A percentile compares a stretch with the other conserved stretches of the same genome.
Evolutionary conservation across 2,329 filamentous ascomycete species (phyloP).

Genomic region (Aspergillus sp.): DNA sequence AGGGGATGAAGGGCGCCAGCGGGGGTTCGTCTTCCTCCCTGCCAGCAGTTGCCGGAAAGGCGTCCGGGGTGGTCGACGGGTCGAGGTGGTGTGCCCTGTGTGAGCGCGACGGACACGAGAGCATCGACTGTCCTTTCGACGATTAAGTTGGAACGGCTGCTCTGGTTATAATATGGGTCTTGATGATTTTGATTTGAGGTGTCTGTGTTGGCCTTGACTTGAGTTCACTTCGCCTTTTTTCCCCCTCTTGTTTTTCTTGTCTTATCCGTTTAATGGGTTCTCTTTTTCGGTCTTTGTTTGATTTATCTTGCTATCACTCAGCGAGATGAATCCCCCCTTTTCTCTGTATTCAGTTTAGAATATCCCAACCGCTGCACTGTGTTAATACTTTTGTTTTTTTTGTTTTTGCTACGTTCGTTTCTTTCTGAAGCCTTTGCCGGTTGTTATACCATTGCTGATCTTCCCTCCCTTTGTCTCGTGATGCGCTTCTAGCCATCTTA

Average conservation of each 20-base stretch:
- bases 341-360: slow-evolving; percentile 5
- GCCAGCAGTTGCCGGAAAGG: slow-evolving; percentile 67
- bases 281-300: slow-evolving; percentile 10
- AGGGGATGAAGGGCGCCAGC: slow-evolving; percentile 36
- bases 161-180: too few species aligned
- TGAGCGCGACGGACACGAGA: slow-evolving; percentile 92
- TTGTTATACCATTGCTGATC: neutral
- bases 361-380: slow-evolving; percentile 7
- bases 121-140: slow-evolving; percentile 88
- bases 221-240: too few species aligned
- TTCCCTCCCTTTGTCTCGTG: neutral
- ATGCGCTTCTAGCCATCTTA: slow-evolving; percentile 1
- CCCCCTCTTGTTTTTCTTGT: too few species aligned
- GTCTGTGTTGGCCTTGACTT: neutral
- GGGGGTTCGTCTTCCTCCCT: slow-evolving; percentile 33
- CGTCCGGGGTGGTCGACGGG: slow-evolving; percentile 67
- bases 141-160: slow-evolving; percentile 40
- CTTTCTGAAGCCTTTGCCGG: slow-evolving; percentile 1
- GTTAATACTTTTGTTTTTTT: slow-evolving; percentile 9
- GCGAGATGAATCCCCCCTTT: neutral
- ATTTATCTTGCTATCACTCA: slow-evolving; percentile 4
- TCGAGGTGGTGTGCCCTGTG: slow-evolving; percentile 96
- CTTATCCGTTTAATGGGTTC: slow-evolving; percentile 6
- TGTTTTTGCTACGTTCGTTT: slow-evolving; percentile 1
- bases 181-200: slow-evolving; percentile 1